Conservation (phyloP, 345 rosid species). For the Lepidium africanum region DNA sequence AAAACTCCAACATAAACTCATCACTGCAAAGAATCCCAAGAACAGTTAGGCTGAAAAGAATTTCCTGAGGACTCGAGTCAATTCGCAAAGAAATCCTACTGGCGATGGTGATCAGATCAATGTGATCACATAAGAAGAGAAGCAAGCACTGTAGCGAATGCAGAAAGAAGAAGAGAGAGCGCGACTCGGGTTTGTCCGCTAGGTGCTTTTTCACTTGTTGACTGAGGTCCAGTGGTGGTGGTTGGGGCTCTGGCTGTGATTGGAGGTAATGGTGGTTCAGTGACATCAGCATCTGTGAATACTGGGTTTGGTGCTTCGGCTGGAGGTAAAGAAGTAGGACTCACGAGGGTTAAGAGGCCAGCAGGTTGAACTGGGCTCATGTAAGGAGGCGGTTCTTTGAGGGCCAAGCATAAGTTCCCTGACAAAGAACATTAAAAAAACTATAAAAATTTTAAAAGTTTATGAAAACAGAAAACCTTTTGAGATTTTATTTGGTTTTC, state of each 20-base stretch:
- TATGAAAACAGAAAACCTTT: neutral
- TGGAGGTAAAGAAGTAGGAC: slow-evolving; percentile 39
- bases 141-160: slow-evolving; percentile 25
- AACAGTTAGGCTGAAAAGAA: neutral
- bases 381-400: slow-evolving; percentile 34
- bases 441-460: neutral
- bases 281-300: slow-evolving; percentile 45
- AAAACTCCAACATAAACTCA: slow-evolving; percentile 12
- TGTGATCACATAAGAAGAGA: slow-evolving; percentile 33
- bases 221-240: slow-evolving; percentile 15
- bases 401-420: slow-evolving; percentile 54
- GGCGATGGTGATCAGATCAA: neutral
- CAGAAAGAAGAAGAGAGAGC: slow-evolving; percentile 29
- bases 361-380: slow-evolving; percentile 58
- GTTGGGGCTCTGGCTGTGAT: slow-evolving; percentile 14
- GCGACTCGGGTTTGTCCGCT: slow-evolving; percentile 43
- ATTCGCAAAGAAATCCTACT: slow-evolving; percentile 1
- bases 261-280: slow-evolving; percentile 57
- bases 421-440: slow-evolving; percentile 20
- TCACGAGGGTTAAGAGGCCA: slow-evolving; percentile 33
- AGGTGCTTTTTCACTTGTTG: slow-evolving; percentile 24
- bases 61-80: neutral
- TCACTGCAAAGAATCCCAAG: slow-evolving; percentile 2
- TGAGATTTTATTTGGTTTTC: neutral
- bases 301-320: slow-evolving; percentile 63